Evolutionary conservation across 106 monocot species (phyloP).

Genomic region (Apostasia ramifera): DNA sequence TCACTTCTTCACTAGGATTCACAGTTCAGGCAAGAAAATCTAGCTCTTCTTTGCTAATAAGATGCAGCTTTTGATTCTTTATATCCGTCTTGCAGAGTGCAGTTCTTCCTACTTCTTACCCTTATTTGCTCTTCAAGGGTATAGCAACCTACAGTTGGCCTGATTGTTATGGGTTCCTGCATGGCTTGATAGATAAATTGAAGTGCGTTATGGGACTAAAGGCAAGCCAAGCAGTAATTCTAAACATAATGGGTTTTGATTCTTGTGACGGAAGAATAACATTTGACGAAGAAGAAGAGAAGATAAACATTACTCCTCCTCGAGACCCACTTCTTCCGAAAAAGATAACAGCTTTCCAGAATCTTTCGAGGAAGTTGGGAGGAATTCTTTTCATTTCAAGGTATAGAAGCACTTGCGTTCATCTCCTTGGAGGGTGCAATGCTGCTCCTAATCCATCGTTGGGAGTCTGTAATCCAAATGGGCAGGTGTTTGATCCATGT

Average conservation of each 20-base stretch:
- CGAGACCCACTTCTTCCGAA: conserved; percentile 30
- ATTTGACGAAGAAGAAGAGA: conserved; percentile 23
- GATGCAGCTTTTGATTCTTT: too few species aligned
- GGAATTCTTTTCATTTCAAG: conserved; percentile 36
- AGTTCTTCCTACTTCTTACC: conserved; percentile 29
- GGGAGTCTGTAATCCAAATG: conserved; percentile 26
- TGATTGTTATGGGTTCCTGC: conserved; percentile 23
- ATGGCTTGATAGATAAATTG: conserved; percentile 27
- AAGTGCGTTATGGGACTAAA: conserved; percentile 22
- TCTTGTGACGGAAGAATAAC: conserved; percentile 19
- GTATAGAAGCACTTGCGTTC: conserved; percentile 32
- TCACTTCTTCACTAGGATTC: conserved; percentile 35
- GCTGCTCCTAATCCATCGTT: conserved; percentile 16
- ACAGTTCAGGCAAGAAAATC: conserved; percentile 24
- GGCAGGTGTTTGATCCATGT: conserved; percentile 15
- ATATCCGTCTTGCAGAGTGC: conserved; percentile 16
- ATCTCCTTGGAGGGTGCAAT: conserved; percentile 40
- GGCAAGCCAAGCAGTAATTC: conserved; percentile 15
- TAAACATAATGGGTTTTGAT: conserved; percentile 34
- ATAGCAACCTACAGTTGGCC: conserved; percentile 35
- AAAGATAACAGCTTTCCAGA: conserved; percentile 29
- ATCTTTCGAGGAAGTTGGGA: conserved; percentile 27
- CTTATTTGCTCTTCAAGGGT: conserved; percentile 34
- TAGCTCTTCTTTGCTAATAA: background rate
- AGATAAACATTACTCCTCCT: conserved; percentile 12